Base-by-base conservation (phyloP, 768 basidiomycete species). In the Gloeopeniophorella convolvens region DNA sequence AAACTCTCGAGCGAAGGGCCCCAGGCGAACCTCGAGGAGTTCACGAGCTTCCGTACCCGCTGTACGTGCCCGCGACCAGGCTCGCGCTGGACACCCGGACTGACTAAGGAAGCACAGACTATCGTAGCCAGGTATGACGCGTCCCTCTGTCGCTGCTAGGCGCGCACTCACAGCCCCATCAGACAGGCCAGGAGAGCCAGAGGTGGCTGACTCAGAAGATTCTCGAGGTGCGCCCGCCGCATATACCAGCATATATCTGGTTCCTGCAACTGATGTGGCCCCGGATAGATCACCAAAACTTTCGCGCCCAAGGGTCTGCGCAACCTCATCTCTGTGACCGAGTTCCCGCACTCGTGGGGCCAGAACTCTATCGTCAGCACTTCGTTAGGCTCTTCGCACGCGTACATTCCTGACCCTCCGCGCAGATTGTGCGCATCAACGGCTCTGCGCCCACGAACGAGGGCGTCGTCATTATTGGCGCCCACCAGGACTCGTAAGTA, bases 311-410 rank as follows among this genome's bases (percentile, higher is more conserved):
- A 78, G 34, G 70, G 73, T 27, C 67, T 91, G 42, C 75, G 69
- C 37, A 60, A 74, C 39, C 58, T 65, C 13, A 87, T 95, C 59
- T 75, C 76, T 5, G 65, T 91, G 50, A 68, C 72, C 21, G 89
- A 90, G 65, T 91, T 92, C 59, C 48, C 69, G 42, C 90, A 93
- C 64, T 68, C 79, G 2, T 93, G 91, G 92, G 83, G 83, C 9
- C 93, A 96, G 72, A 83, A 86, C 65, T 77, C 78, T 44, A 80
- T 89, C 54, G 82, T 85, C 62, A 51, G 80, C 64, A 8, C 16
- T 15, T 36, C 15, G n/a, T 6, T 18, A 11, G 8, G 45, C 28
- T 12, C 28, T 28, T 21, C 5, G 18, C 27, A 16, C 26, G 31
- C 32, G 5, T n/a, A n/a, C n/a, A n/a, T 15, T 31, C 16, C 24